phyloP scores from a whole-genome alignment of 2,329 filamentous ascomycete genomes.

The Fusarium beomiforme region DNA sequence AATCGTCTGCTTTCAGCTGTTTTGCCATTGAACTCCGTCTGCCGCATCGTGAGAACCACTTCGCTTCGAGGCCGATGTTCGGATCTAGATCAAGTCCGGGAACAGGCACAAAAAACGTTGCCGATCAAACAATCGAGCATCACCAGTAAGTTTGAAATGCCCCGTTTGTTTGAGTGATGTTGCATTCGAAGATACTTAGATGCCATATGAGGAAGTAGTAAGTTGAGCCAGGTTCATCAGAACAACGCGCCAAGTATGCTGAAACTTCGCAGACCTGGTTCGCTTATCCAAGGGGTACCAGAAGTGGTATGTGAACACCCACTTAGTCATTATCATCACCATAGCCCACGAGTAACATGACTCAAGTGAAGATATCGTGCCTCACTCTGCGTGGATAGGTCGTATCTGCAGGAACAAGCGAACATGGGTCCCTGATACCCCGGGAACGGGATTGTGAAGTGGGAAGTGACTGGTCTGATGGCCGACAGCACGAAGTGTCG shows the following conservation, averaged over 20 bases:
- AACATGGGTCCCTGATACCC: conserved; percentile 32
- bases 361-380: conserved; percentile 30
- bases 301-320: neutral
- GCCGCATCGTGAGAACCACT: neutral
- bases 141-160: conserved; percentile 21
- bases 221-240: conserved; percentile 3
- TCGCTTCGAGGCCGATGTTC: neutral
- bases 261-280: conserved; percentile 31
- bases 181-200: conserved; percentile 12
- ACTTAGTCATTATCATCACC: neutral
- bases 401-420: conserved; percentile 36
- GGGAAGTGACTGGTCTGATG: conserved; percentile 19
- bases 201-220: conserved; percentile 15
- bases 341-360: conserved; percentile 27
- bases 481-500: conserved; percentile 14
- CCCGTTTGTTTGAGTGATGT: conserved; percentile 25
- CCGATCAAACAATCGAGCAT: conserved; percentile 31
- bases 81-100: conserved; percentile 20
- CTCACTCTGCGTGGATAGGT: conserved; percentile 15
- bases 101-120: conserved; percentile 7
- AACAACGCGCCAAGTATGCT: conserved; percentile 27
- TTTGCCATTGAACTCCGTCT: neutral
- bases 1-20: conserved; percentile 7
- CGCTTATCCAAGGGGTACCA: conserved; percentile 3
- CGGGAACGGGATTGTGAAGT: conserved; percentile 28